phyloP scores from a whole-genome alignment of 805 yeast genomes.

The Brettanomyces bruxellensis region DNA sequence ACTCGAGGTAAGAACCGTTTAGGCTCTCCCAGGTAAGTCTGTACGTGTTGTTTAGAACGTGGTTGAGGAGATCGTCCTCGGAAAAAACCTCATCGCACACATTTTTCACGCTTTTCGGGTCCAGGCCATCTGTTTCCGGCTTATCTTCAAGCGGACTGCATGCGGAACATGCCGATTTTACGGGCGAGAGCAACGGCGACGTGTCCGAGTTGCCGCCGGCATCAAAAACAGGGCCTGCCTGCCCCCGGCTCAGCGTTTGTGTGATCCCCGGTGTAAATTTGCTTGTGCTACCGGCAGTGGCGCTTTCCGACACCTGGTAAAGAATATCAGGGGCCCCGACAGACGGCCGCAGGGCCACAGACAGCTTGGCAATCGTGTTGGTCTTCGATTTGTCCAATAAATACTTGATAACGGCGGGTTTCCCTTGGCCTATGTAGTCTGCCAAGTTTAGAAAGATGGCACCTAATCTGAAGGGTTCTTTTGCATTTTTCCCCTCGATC shows the following conservation, averaged over 20 bases:
- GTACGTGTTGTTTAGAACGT: slow-evolving; percentile 21
- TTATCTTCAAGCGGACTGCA: neutral
- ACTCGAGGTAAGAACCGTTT: slow-evolving; percentile 28
- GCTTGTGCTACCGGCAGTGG: neutral
- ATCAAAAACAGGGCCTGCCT: too few species aligned
- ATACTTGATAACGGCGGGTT: slow-evolving; percentile 49
- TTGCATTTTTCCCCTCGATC: slow-evolving; percentile 20
- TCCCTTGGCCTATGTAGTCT: slow-evolving; percentile 54
- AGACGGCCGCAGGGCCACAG: slow-evolving; percentile 27
- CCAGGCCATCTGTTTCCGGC: neutral
- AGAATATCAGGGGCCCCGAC: slow-evolving; percentile 5
- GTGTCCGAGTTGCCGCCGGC: neutral
- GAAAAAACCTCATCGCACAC: neutral
- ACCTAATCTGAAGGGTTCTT: slow-evolving; percentile 50
- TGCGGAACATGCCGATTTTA: neutral
- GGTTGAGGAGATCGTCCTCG: slow-evolving; percentile 8
- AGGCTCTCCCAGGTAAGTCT: slow-evolving; percentile 24
- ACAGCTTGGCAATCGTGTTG: slow-evolving; percentile 65
- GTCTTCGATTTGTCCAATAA: slow-evolving; percentile 71
- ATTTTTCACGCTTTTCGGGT: neutral
- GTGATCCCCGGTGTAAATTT: neutral
- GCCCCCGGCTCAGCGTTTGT: neutral
- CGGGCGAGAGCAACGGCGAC: neutral
- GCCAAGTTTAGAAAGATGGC: slow-evolving; percentile 56
- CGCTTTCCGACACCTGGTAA: neutral